Percentiles rank a stretch among this genome's conserved stretches.
phyloP scores from a whole-genome alignment of 352 stramenopile genomes.

The Heterotrichella gracilis region DNA sequence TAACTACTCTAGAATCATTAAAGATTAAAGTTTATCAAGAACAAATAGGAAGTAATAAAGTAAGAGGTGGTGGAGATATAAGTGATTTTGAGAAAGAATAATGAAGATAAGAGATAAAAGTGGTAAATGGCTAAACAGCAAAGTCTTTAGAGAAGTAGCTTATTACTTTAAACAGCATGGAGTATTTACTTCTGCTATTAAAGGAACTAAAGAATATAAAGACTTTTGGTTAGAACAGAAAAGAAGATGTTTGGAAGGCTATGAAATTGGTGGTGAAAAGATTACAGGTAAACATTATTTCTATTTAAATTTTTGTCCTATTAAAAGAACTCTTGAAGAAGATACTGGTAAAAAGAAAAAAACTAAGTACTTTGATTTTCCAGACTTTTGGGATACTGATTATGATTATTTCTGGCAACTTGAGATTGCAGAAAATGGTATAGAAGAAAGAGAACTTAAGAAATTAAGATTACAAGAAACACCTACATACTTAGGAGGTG shows the following conservation, averaged over 20 bases:
- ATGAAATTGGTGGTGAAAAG: neutral
- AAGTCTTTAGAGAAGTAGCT: constrained; percentile 8
- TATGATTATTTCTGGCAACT: neutral
- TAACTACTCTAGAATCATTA: neutral
- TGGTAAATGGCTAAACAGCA: neutral
- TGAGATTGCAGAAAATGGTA: neutral
- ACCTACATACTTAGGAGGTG: no score
- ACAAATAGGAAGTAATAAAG: neutral
- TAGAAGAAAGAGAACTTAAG: no score
- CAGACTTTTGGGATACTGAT: neutral
- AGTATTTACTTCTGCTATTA: neutral
- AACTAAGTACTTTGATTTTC: neutral
- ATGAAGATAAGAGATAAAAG: neutral
- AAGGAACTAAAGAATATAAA: constrained; percentile 11
- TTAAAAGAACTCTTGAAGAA: neutral
- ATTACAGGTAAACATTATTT: constrained; percentile 10
- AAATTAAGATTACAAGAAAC: no score
- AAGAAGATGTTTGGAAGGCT: constrained; percentile 5
- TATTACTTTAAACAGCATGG: constrained; percentile 8
- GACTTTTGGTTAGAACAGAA: neutral
- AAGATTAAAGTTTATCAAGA: neutral
- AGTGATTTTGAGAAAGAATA: neutral
- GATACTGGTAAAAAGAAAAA: constrained; percentile 8
- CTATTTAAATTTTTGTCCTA: constrained; percentile 12
- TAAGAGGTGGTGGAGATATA: neutral